These are phyloP conservation scores for Crithidia expoeki DNA, from an alignment of 208 protist species.

Conservation along the genomic window DNA sequence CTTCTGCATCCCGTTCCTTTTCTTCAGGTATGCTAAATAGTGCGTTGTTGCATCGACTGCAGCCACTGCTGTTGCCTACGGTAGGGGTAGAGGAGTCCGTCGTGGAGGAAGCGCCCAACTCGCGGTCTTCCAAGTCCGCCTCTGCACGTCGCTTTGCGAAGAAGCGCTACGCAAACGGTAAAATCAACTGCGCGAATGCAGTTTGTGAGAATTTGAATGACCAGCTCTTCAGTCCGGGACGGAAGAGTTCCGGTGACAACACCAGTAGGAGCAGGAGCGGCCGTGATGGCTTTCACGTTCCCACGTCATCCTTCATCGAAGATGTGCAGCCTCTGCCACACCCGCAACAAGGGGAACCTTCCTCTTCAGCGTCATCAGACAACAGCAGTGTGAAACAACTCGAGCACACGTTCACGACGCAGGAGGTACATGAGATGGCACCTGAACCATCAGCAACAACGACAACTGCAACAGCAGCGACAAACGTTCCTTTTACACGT, in stretches of 20 bases:
- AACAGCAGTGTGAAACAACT: not conserved
- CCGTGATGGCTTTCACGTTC: not conserved
- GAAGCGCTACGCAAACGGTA: not conserved
- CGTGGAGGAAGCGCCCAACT: conserved; percentile 1
- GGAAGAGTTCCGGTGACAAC: not conserved
- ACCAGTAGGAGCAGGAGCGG: not conserved
- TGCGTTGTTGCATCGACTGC: not conserved
- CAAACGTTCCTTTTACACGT: too few relatives aligned
- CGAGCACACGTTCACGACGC: not conserved
- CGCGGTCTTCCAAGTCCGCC: not conserved
- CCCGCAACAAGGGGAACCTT: not conserved
- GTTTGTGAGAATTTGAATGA: not conserved
- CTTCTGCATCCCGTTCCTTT: not conserved
- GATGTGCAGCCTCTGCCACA: conserved; percentile 6
- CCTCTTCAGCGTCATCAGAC: not conserved
- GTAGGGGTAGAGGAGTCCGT: not conserved
- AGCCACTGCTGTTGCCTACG: conserved; percentile 5
- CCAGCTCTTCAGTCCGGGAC: not conserved
- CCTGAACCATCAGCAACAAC: not conserved
- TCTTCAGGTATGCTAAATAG: not conserved
- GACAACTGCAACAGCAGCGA: too few relatives aligned
- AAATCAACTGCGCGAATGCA: not conserved
- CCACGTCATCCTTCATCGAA: conserved; percentile 1
- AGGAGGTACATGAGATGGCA: not conserved
- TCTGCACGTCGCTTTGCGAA: not conserved